Evolutionary conservation across 2,329 filamentous ascomycete genomes (phyloP).

Genomic region (Xylariaceae sp.): DNA sequence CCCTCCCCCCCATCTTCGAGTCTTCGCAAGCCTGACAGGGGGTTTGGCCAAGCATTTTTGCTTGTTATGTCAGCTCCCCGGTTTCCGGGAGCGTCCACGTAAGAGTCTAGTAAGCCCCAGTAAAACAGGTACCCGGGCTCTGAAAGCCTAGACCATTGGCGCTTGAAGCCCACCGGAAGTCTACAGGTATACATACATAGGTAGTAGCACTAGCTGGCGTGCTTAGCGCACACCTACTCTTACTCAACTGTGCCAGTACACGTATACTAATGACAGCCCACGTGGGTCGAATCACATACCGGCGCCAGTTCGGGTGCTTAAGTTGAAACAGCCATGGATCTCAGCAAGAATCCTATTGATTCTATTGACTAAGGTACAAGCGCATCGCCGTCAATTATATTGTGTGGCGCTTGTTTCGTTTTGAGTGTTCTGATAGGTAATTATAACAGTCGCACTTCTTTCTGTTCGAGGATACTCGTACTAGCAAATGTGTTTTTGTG

Average conservation of each 20-base stretch:
- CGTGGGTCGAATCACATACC: constrained; percentile 28
- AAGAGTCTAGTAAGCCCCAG: not conserved
- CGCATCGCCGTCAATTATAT: not conserved
- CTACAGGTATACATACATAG: no score
- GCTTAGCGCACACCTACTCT: not conserved
- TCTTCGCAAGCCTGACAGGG: not conserved
- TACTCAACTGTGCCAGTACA: not conserved
- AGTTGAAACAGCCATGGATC: constrained; percentile 21
- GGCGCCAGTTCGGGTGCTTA: not conserved
- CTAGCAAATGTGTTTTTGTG: no score
- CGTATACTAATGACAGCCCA: constrained; percentile 5
- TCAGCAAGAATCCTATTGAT: constrained; percentile 4
- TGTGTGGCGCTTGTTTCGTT: not conserved
- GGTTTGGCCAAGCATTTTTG: not conserved
- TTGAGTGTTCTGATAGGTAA: no score
- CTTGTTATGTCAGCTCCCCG: not conserved
- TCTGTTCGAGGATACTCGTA: no score
- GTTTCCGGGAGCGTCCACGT: constrained; percentile 6
- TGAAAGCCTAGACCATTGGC: constrained; percentile 11
- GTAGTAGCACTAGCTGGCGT: not conserved
- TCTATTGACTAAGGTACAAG: not conserved
- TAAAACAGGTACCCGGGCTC: not conserved
- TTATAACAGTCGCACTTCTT: no score
- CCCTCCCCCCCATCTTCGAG: not conserved
- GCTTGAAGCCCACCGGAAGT: not conserved